Percentiles rank a stretch among this genome's conserved stretches.
Evolutionary conservation across 2,329 filamentous ascomycete species (phyloP).

Genomic region (Cladosporium cucumerinum): DNA sequence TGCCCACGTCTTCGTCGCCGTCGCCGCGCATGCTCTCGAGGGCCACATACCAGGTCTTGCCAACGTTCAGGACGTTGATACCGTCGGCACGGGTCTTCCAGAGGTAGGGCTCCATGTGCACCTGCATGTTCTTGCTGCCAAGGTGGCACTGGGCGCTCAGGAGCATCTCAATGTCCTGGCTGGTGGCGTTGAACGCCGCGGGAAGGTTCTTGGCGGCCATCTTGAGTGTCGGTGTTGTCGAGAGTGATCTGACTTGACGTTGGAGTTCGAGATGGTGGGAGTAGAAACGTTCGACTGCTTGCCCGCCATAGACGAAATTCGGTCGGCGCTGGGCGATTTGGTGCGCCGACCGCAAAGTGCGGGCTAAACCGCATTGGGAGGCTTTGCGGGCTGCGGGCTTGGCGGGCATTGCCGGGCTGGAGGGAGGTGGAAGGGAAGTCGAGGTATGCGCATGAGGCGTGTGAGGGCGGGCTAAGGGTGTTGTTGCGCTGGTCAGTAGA

Average conservation of each 20-base stretch:
- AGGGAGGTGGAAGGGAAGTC: conserved; percentile 11
- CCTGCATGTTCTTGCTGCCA: conserved; percentile 98
- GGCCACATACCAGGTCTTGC: conserved; percentile 90
- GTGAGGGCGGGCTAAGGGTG: conserved; percentile 4
- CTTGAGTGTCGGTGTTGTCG: conserved; percentile 54
- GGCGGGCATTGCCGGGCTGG: conserved; percentile 13
- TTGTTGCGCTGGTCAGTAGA: conserved; percentile 3
- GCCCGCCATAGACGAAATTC: conserved; percentile 13
- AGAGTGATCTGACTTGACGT: conserved; percentile 15
- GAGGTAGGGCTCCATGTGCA: conserved; percentile 99
- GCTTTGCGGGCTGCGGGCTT: not conserved
- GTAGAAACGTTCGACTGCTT: not conserved
- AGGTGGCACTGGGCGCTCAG: conserved; percentile 95
- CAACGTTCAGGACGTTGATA: conserved; percentile 98
- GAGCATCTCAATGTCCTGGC: conserved; percentile 99
- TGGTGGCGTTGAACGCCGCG: conserved; percentile 92
- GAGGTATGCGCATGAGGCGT: conserved; percentile 16
- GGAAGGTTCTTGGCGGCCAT: conserved; percentile 96
- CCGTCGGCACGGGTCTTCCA: conserved; percentile 99
- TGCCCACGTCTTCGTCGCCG: not conserved
- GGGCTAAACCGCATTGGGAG: conserved; percentile 7
- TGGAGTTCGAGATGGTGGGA: conserved; percentile 15
- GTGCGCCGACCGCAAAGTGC: conserved; percentile 14
- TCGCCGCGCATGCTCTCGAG: conserved; percentile 1
- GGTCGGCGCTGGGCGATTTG: conserved; percentile 11